phyloP scores from a whole-genome alignment of 192 early-diverging fungal species.

The Coemansia sp. region DNA sequence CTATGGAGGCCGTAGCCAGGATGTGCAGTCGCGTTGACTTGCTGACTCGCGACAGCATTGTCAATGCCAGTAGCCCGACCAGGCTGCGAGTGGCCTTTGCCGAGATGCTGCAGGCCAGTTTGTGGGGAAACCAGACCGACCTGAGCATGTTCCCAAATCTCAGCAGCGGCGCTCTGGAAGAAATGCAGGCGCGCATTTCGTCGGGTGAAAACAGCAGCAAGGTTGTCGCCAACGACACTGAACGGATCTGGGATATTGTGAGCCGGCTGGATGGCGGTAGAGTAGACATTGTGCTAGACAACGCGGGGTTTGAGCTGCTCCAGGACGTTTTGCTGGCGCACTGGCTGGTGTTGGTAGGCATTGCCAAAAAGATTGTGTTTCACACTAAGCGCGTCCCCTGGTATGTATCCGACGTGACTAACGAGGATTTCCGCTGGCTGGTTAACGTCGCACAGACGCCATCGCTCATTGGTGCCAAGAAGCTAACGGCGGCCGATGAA shows the following conservation, averaged over 20 bases:
- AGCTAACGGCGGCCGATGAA: conserved; percentile 21
- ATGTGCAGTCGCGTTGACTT: conserved; percentile 58
- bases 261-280: conserved; percentile 54
- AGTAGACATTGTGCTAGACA: conserved; percentile 86
- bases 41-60: conserved; percentile 21
- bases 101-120: conserved; percentile 67
- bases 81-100: conserved; percentile 54
- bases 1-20: conserved; percentile 59
- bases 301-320: conserved; percentile 89
- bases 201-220: conserved; percentile 46
- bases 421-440: conserved; percentile 73
- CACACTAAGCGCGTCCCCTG: conserved; percentile 88
- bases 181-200: conserved; percentile 58
- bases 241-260: conserved; percentile 58
- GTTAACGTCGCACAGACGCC: conserved; percentile 21
- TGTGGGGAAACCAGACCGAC: conserved; percentile 92
- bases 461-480: conserved; percentile 14
- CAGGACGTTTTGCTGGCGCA: conserved; percentile 85
- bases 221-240: conserved; percentile 72
- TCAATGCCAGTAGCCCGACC: conserved; percentile 2
- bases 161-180: conserved; percentile 61
- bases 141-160: conserved; percentile 73
- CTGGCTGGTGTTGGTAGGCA: conserved; percentile 65
- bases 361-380: conserved; percentile 67
- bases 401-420: conserved; percentile 95